Base-by-base conservation (phyloP, 768 basidiomycete species). In the Hydnomerulius pinastri region DNA sequence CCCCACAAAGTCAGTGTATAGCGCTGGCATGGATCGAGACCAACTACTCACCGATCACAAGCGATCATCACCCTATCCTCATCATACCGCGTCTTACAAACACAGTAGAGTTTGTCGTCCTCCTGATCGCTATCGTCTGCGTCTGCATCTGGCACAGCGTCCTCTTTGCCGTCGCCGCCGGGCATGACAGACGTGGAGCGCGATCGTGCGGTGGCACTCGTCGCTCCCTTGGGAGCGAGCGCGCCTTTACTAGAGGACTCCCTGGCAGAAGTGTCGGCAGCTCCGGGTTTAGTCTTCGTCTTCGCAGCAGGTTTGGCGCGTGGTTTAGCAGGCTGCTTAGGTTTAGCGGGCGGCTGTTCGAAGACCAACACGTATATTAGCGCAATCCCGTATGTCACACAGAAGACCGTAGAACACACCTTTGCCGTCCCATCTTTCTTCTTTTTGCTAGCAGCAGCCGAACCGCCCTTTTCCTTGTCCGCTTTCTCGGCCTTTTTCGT, bases 41-140 rank as follows among this genome's bases (percentile, higher is more conserved):
- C n/a, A n/a, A 29, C 38, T 32, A 67, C 87, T 46, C 58, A 92
- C 91, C 84, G 79, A 73, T 96, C 93, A 63, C 93, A 96, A 23
- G 90, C 93, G 66, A 96, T 93, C 93, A 96, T 96, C 53, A 87
- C 78, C 44, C 81, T 76, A 63, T 92, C 90, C 65, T 92, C 88
- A 56, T 96, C 89, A 56, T 96, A 95, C 57, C 75, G 80, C 18
- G 87, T 90, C 69, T 89, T 83, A 74, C 93, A 97, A 12, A 96
- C 73, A 61, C 93, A 96, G 60, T 96, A 96, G 43, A 93, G 68
- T 66, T 87, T 85, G n/a, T 71, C 75, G 12, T 74, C 66, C 46
- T 74, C 73, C 28, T 63, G 71, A 23, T 70, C 69, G 23, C 60
- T 64, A 4, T 71, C 69, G 28, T 83, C 83, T 35, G 71, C 72